A percentile compares a stretch with the other conserved stretches of the same genome.
phyloP scores from a whole-genome alignment of 805 yeast species.

The Diddensiella caesifluorescens region DNA sequence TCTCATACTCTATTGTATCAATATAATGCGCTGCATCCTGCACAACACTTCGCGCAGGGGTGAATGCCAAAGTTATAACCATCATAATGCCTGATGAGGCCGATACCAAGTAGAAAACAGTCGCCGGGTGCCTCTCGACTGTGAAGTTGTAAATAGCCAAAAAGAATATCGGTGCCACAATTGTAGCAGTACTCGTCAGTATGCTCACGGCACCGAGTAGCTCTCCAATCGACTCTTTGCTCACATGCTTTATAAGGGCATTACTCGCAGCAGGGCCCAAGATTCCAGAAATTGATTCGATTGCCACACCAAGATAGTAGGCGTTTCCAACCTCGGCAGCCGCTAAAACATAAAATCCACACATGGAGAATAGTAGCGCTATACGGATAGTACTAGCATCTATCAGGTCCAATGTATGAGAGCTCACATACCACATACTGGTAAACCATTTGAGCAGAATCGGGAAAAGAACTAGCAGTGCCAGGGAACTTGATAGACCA shows the following conservation, averaged over 20 bases:
- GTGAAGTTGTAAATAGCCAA: conserved; percentile 4
- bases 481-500: conserved; percentile 24
- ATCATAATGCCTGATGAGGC: no score
- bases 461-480: conserved; percentile 25
- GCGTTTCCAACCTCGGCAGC: conserved; percentile 4
- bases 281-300: conserved; percentile 20
- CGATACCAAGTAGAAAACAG: conserved; percentile 2
- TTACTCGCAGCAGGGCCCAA: conserved; percentile 22
- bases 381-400: conserved; percentile 8
- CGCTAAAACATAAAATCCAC: neutral
- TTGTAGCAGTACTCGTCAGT: conserved; percentile 15
- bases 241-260: conserved; percentile 24
- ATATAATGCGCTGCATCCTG: no score
- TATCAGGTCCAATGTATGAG: conserved; percentile 4
- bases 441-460: conserved; percentile 15
- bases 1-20: no score
- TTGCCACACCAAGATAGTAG: neutral
- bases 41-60: no score
- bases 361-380: neutral
- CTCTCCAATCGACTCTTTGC: conserved; percentile 22
- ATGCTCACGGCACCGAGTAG: conserved; percentile 26
- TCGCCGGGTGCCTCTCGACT: conserved; percentile 2
- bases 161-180: conserved; percentile 1
- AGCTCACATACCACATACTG: conserved; percentile 6
- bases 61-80: no score